Conservation (phyloP, 2,329 filamentous ascomycete species). For the Aspergillus spinulosporus region DNA sequence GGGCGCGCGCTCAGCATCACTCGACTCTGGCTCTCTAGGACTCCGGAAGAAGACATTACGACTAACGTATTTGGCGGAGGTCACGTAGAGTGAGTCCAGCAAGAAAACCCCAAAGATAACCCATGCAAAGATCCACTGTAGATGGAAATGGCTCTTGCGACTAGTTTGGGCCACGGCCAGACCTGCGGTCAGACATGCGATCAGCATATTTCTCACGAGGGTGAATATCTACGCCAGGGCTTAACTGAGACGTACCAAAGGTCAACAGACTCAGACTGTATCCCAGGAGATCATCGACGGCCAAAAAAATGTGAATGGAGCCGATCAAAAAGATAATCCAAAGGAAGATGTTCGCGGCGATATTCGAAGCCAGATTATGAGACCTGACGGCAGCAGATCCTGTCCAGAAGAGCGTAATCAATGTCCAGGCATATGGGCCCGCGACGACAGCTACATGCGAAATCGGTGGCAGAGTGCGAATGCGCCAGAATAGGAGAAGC, state of each 20-base stretch:
- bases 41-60: constrained; percentile 40
- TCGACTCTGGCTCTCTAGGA: constrained; percentile 38
- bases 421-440: constrained; percentile 80
- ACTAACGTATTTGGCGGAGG: constrained; percentile 35
- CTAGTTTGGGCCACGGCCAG: constrained; percentile 77
- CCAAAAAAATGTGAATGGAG: constrained; percentile 69
- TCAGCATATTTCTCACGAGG: neutral
- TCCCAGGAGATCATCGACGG: constrained; percentile 76
- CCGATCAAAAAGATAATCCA: constrained; percentile 81
- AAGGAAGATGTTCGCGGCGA: constrained; percentile 83
- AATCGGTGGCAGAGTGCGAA: constrained; percentile 68
- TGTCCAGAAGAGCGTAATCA: constrained; percentile 85
- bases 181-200: constrained; percentile 37
- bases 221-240: neutral
- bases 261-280: constrained; percentile 73
- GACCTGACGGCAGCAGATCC: constrained; percentile 78
- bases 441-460: constrained; percentile 76
- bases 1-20: constrained; percentile 56
- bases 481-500: constrained; percentile 74
- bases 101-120: constrained; percentile 76
- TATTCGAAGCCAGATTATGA: constrained; percentile 66
- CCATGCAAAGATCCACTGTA: constrained; percentile 94
- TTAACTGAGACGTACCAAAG: constrained; percentile 53
- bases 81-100: constrained; percentile 59
- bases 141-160: constrained; percentile 65